phyloP scores from a whole-genome alignment of 495 filamentous ascomycete genomes.

The Hamigera avellanea region DNA sequence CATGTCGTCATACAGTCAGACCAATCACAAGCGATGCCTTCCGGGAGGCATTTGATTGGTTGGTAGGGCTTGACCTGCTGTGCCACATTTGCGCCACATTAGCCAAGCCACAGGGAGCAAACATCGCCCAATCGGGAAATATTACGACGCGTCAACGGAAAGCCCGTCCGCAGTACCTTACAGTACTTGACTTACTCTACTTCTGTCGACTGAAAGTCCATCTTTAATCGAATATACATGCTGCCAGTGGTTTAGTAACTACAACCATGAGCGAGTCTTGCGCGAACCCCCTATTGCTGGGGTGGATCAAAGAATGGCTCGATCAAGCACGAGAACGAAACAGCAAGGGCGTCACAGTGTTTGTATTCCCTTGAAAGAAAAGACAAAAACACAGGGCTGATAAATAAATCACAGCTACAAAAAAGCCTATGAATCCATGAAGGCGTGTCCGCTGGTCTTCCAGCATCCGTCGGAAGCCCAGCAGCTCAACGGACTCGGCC shows the following conservation, averaged over 20 bases:
- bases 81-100: background rate
- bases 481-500: constrained; percentile 61
- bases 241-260: too few species aligned
- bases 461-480: constrained; percentile 64
- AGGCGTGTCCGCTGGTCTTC: constrained; percentile 62
- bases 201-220: too few species aligned
- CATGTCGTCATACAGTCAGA: too few species aligned
- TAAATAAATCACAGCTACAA: constrained; percentile 60
- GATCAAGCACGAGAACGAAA: constrained; percentile 62
- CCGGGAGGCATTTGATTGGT: too few species aligned
- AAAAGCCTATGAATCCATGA: constrained; percentile 72
- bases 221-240: too few species aligned
- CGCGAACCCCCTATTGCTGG: constrained; percentile 63
- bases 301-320: constrained; percentile 72
- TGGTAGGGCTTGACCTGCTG: background rate
- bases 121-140: background rate
- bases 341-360: constrained; percentile 55
- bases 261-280: constrained; percentile 23
- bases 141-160: background rate
- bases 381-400: too few species aligned
- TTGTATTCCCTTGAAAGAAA: constrained; percentile 15
- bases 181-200: too few species aligned
- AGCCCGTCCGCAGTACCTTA: too few species aligned
- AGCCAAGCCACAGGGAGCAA: background rate
- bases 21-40: too few species aligned